These are phyloP conservation scores for Sordariomycetes sp. DNA, from an alignment of 2,329 filamentous ascomycete species.

Conservation along the genomic window DNA sequence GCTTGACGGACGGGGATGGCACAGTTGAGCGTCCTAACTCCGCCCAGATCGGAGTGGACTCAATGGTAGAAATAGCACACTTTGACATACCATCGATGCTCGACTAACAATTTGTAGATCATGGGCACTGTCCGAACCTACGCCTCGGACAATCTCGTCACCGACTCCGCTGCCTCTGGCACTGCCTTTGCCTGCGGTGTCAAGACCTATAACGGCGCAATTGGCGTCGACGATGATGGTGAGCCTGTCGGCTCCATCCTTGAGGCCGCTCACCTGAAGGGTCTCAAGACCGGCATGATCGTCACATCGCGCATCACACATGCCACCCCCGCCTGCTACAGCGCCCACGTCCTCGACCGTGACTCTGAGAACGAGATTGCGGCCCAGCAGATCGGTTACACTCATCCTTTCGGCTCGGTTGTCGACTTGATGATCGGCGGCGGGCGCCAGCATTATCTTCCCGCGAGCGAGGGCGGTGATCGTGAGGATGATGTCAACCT, in stretches of 20 bases:
- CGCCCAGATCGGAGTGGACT: slow-evolving; percentile 10
- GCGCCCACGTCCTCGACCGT: slow-evolving; percentile 12
- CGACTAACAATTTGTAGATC: slow-evolving; percentile 4
- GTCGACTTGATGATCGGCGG: slow-evolving; percentile 13
- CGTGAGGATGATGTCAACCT: slow-evolving; percentile 12
- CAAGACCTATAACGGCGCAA: slow-evolving; percentile 14
- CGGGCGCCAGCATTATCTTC: slow-evolving; percentile 12
- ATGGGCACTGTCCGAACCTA: slow-evolving; percentile 12
- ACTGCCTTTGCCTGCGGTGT: slow-evolving; percentile 13
- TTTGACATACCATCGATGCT: not conserved
- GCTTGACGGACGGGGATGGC: slow-evolving; percentile 9
- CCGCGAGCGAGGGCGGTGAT: slow-evolving; percentile 8
- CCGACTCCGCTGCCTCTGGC: slow-evolving; percentile 14
- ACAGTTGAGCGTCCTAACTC: slow-evolving; percentile 9
- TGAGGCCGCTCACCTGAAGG: slow-evolving; percentile 13
- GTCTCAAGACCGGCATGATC: slow-evolving; percentile 13
- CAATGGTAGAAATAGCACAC: slow-evolving; percentile 9
- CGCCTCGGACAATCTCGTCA: slow-evolving; percentile 11
- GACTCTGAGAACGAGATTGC: slow-evolving; percentile 15
- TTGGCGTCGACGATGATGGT: slow-evolving; percentile 12
- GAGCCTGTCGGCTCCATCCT: slow-evolving; percentile 13
- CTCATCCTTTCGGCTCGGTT: slow-evolving; percentile 11
- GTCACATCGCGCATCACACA: slow-evolving; percentile 13
- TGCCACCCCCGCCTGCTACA: slow-evolving; percentile 13
- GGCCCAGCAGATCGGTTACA: slow-evolving; percentile 12